A percentile compares a stretch with the other conserved stretches of the same genome.
phyloP scores from a whole-genome alignment of 768 basidiomycete genomes.

The Trametes cubensis region DNA sequence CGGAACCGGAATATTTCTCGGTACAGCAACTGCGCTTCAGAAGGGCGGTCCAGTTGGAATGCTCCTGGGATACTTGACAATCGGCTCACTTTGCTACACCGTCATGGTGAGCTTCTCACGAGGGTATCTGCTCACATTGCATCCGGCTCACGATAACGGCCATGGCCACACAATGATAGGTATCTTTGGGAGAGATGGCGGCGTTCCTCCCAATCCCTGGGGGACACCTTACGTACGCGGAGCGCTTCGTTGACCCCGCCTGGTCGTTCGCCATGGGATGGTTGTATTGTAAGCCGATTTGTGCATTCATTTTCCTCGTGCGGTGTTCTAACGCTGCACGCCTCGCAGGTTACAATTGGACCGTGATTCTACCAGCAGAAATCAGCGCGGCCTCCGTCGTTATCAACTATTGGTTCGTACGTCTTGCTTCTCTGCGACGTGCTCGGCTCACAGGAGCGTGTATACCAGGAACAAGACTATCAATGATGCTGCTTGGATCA shows the following conservation, averaged over 20 bases:
- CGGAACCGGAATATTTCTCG: conserved; percentile 60
- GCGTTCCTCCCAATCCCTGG: conserved; percentile 48
- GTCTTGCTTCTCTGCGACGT: too few species aligned
- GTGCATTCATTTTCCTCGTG: neutral
- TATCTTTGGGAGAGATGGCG: conserved; percentile 49
- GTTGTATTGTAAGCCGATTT: conserved; percentile 38
- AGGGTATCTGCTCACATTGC: neutral
- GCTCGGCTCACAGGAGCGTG: neutral
- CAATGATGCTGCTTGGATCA: conserved; percentile 54
- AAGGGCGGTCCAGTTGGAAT: conserved; percentile 52
- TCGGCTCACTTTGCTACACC: conserved; percentile 41
- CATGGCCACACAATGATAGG: conserved; percentile 5
- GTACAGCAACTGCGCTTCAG: conserved; percentile 47
- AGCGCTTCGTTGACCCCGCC: conserved; percentile 50
- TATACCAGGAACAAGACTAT: conserved; percentile 27
- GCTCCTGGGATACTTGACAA: conserved; percentile 43
- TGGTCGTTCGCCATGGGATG: conserved; percentile 48
- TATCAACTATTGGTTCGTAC: conserved; percentile 49
- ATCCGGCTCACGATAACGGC: neutral
- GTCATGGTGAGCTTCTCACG: conserved; percentile 38
- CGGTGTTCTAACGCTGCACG: neutral
- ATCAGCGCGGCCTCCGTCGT: conserved; percentile 53
- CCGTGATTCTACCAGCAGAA: conserved; percentile 44
- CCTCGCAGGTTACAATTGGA: conserved; percentile 39
- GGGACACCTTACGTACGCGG: conserved; percentile 50